Conservation (phyloP, 352 stramenopile genomes). For the Phytophthora cryptogea region DNA sequence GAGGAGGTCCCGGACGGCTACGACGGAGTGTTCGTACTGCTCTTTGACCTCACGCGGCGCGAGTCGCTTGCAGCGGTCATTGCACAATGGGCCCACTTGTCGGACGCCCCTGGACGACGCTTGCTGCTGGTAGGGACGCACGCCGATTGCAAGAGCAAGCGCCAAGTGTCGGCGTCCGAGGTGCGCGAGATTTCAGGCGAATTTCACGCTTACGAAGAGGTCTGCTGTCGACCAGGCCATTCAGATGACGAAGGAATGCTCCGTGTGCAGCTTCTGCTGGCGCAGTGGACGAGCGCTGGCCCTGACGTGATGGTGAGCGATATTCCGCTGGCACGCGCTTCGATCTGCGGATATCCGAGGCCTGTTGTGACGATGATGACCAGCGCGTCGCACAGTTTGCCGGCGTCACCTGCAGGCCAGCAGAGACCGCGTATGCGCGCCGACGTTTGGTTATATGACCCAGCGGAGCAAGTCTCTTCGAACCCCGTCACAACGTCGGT, state of each 20-base stretch:
- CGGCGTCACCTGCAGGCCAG: conserved; percentile 24
- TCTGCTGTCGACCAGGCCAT: conserved; percentile 31
- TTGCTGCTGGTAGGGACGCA: conserved; percentile 64
- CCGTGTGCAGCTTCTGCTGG: conserved; percentile 25
- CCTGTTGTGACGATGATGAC: conserved; percentile 32
- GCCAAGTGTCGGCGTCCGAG: conserved; percentile 44
- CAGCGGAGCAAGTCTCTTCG: conserved; percentile 45
- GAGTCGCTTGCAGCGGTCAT: conserved; percentile 46
- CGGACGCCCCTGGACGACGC: conserved; percentile 21
- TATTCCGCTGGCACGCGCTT: conserved; percentile 28
- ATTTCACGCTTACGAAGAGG: conserved; percentile 66
- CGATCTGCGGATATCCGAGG: conserved; percentile 35
- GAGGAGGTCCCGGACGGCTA: conserved; percentile 16
- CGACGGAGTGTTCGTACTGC: conserved; percentile 46
- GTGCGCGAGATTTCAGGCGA: conserved; percentile 49
- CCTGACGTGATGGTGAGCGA: conserved; percentile 7
- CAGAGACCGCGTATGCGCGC: conserved; percentile 37
- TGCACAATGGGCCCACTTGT: conserved; percentile 47
- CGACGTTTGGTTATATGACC: conserved; percentile 73
- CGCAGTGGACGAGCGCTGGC: conserved; percentile 27
- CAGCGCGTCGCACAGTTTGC: conserved; percentile 28
- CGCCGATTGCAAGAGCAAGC: conserved; percentile 40
- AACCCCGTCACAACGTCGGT: conserved; percentile 9
- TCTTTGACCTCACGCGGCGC: conserved; percentile 56
- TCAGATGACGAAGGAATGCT: conserved; percentile 27